Conservation (phyloP, 2,329 filamentous ascomycete genomes). For the Periglandula ipomoeae region DNA sequence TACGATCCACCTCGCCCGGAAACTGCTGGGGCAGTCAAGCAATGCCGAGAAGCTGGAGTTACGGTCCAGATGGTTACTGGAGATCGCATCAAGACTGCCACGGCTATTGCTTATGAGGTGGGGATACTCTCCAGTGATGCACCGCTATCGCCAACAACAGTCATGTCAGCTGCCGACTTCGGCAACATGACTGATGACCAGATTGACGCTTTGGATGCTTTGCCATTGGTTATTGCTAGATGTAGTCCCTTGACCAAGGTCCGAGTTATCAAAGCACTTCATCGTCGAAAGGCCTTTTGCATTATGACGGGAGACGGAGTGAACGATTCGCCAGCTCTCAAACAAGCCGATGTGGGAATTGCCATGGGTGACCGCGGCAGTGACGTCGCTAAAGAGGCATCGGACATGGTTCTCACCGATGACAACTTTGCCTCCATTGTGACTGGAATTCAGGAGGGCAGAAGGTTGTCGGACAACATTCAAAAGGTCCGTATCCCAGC, state of each 20-base stretch:
- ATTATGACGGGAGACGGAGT: slow-evolving; percentile 71
- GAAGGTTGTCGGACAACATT: slow-evolving; percentile 63
- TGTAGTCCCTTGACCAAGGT: slow-evolving; percentile 65
- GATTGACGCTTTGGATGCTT: slow-evolving; percentile 49
- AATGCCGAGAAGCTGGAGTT: slow-evolving; percentile 53
- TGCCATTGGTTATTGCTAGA: slow-evolving; percentile 60
- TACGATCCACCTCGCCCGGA: slow-evolving; percentile 65
- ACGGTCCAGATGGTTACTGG: slow-evolving; percentile 62
- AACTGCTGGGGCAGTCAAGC: slow-evolving; percentile 49
- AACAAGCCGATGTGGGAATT: slow-evolving; percentile 65
- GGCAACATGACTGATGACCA: slow-evolving; percentile 52
- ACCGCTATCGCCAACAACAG: slow-evolving; percentile 30
- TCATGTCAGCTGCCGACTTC: slow-evolving; percentile 56
- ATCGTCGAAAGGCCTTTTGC: slow-evolving; percentile 57
- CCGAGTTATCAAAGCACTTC: slow-evolving; percentile 67
- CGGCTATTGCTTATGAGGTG: slow-evolving; percentile 56
- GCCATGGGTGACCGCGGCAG: slow-evolving; percentile 64
- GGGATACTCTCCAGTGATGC: slow-evolving; percentile 42
- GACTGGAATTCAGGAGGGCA: slow-evolving; percentile 62
- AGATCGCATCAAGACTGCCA: slow-evolving; percentile 59
- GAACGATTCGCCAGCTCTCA: slow-evolving; percentile 65
- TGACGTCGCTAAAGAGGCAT: slow-evolving; percentile 70
- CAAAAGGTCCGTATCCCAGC: slow-evolving; percentile 47
- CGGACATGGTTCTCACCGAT: slow-evolving; percentile 80
- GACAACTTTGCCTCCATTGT: slow-evolving; percentile 81